Conservation (phyloP, 345 rosid genomes). For the Arabis hirsuta region DNA sequence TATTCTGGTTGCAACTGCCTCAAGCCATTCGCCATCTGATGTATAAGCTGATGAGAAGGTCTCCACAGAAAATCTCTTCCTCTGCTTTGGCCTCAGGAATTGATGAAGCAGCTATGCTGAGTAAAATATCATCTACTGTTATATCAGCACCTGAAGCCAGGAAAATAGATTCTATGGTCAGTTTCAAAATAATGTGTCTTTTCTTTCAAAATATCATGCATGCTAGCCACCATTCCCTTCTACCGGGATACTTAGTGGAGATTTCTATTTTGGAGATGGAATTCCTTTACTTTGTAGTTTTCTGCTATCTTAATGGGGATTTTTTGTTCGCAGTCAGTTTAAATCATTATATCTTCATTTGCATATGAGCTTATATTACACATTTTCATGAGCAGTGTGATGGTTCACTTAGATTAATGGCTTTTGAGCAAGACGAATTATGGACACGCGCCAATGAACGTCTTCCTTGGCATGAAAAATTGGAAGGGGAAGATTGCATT, state of each 20-base stretch:
- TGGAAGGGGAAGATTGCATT: conserved; percentile 93
- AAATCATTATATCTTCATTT: conserved; percentile 2
- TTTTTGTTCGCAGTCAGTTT: not conserved
- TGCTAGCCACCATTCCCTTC: not conserved
- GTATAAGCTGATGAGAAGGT: conserved; percentile 60
- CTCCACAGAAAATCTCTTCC: conserved; percentile 53
- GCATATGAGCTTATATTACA: conserved; percentile 20
- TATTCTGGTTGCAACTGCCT: conserved; percentile 96
- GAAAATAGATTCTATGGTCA: conserved; percentile 60
- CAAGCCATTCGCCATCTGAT: conserved; percentile 80
- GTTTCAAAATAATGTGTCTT: conserved; percentile 33
- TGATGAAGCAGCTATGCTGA: conserved; percentile 56
- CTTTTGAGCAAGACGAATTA: conserved; percentile 83
- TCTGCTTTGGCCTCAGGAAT: conserved; percentile 40
- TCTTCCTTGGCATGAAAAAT: conserved; percentile 93
- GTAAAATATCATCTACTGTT: conserved; percentile 64
- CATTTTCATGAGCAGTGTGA: conserved; percentile 54
- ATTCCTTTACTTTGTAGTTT: conserved; percentile 10
- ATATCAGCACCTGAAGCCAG: conserved; percentile 50
- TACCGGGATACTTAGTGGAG: conserved; percentile 5
- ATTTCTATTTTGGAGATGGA: conserved; percentile 10
- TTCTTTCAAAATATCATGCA: conserved; percentile 9
- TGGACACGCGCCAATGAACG: conserved; percentile 89
- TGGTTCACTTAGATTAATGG: conserved; percentile 79
- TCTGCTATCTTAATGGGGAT: conserved; percentile 20